Evolutionary conservation across 1,139 yeast species (phyloP).

Genomic region (Taphrina deformans): DNA sequence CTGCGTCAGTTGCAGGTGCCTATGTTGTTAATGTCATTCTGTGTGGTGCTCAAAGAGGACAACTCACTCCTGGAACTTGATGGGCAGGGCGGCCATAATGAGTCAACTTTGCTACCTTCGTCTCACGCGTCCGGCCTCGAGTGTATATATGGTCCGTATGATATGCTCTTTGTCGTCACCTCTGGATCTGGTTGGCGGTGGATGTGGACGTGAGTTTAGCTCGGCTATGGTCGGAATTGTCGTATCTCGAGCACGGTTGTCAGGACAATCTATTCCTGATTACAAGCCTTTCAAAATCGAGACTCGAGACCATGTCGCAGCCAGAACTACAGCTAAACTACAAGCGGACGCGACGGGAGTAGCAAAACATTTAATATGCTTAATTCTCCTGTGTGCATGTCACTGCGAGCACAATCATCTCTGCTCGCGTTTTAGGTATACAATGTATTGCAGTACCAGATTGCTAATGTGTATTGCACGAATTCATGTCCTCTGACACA

Average conservation of each 20-base stretch:
- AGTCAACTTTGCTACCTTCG: background rate
- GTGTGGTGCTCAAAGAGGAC: too few species aligned
- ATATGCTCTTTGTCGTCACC: slow-evolving; percentile 10
- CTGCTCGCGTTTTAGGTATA: too few species aligned
- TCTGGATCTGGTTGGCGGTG: background rate
- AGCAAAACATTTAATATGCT: too few species aligned
- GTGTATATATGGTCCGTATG: background rate
- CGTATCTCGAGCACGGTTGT: background rate
- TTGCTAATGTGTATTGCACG: too few species aligned
- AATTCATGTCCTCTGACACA: too few species aligned
- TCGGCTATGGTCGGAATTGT: background rate
- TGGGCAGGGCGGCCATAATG: slow-evolving; percentile 30
- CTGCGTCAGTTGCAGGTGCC: slow-evolving; percentile 38
- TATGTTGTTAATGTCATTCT: background rate
- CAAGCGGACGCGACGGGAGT: too few species aligned
- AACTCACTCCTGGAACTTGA: slow-evolving; percentile 32
- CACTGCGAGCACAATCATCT: too few species aligned
- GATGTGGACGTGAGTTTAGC: background rate
- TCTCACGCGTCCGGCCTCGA: slow-evolving; percentile 1
- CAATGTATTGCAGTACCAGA: too few species aligned
- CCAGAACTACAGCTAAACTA: too few species aligned
- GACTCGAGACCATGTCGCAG: too few species aligned
- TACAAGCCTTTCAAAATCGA: too few species aligned
- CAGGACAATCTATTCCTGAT: background rate
- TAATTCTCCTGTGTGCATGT: too few species aligned